Percentiles rank a stretch among this genome's conserved stretches.
Evolutionary conservation across 352 stramenopile genomes (phyloP).

Genomic region (Pythium guiyangense): DNA sequence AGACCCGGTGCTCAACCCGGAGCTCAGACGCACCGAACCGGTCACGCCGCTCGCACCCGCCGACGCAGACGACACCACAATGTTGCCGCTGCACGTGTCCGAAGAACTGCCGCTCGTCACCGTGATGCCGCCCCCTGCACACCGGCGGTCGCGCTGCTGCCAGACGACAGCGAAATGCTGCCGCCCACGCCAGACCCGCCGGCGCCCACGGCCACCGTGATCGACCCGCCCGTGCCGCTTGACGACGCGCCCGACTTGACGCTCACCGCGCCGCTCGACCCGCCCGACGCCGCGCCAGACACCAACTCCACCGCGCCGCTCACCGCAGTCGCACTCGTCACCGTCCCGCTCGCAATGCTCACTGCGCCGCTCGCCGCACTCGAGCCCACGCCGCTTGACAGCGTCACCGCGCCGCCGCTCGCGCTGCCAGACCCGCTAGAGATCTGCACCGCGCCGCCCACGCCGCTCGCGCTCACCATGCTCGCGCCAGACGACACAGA

Average conservation of each 20-base stretch:
- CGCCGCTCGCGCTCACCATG: background rate
- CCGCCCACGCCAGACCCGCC: slow-evolving; percentile 18
- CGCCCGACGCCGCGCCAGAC: slow-evolving; percentile 11
- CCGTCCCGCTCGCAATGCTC: background rate
- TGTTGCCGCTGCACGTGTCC: too few relatives aligned
- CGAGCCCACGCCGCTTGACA: background rate
- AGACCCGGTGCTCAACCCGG: too few relatives aligned
- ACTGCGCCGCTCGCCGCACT: slow-evolving; percentile 1
- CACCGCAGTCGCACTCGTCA: background rate
- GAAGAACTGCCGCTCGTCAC: too few relatives aligned
- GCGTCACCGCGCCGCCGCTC: too few relatives aligned
- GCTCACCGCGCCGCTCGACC: slow-evolving; percentile 22
- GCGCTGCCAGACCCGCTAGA: too few relatives aligned
- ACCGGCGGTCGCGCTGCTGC: too few relatives aligned
- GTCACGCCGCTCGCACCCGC: too few relatives aligned
- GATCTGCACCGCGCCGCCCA: slow-evolving; percentile 5
- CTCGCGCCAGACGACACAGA: background rate
- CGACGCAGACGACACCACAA: too few relatives aligned
- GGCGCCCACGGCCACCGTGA: slow-evolving; percentile 22
- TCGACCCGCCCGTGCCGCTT: slow-evolving; percentile 21
- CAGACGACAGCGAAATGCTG: slow-evolving; percentile 18
- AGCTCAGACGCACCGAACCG: too few relatives aligned
- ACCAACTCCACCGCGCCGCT: slow-evolving; percentile 4
- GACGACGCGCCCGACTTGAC: slow-evolving; percentile 20
- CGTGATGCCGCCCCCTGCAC: too few relatives aligned